Base-by-base conservation (phyloP, 75 land plant species). In the Picea sitchensis region DNA sequence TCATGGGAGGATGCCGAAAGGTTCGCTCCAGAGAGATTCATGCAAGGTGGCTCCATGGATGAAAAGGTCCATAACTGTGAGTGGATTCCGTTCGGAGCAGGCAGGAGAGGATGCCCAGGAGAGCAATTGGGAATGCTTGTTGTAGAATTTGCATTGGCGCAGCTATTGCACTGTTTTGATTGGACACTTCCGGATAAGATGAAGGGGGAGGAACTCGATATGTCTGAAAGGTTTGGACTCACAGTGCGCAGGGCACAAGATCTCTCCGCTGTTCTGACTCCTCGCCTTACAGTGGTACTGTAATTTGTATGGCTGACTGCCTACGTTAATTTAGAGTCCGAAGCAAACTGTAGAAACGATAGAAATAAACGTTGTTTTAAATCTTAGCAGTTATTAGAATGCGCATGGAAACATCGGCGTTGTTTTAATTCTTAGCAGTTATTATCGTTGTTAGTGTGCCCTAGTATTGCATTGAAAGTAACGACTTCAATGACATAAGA, bases 21-120 rank as follows among this genome's bases (percentile, higher is more conserved):
- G 68, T 86, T 86, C 80, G 14, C 56, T 20, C 88, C 88, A 0
- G 83, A 86, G 75, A 80, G 85, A 62, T 85, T 85, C 64, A 26
- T 68, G 18, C 0, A 71, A 4, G 17, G 30, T 11, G 3, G 1
- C 18, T 47, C 72, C 36, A 15, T n/a, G 38, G 14, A 56, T 5
- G 41, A 47, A 18, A 83, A 67, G n/a, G 77, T 65, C 41, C 76
- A 36, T 15, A 82, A 69, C 23, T 73, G 5, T 68, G 83, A 83
- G 11, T 47, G 63, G 34, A 4, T 83, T 71, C 86, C 86, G 5
- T 84, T 84, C 41, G 86, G 86, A 21, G 64, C 64, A 85, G 86
- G 86, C 2, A 65, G 84, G 41, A 69, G 86, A 36, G 26, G 12
- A 3, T 84, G 86, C 51, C 85, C 85, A 3, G 86, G 79, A 31